phyloP scores from a whole-genome alignment of 169 alveolate species.

The Plasmodium gonderi region DNA sequence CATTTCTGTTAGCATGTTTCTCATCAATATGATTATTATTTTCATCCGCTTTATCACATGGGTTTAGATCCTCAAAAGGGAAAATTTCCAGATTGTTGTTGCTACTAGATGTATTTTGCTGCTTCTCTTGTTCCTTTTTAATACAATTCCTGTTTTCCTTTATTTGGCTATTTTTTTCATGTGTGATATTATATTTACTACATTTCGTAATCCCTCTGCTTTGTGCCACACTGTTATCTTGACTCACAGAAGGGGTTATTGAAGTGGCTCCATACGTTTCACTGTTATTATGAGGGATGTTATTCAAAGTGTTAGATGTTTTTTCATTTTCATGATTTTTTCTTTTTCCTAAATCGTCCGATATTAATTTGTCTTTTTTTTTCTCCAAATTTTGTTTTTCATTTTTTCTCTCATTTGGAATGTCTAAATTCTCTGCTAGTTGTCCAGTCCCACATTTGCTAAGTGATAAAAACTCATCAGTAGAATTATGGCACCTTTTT shows the following conservation, averaged over 20 bases:
- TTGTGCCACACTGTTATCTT: not conserved
- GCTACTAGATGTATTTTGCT: not conserved
- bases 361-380: not conserved
- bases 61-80: not conserved
- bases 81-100: not conserved
- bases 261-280: not conserved
- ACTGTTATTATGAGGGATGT: not conserved
- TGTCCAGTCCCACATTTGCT: not conserved
- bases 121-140: not conserved
- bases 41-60: not conserved
- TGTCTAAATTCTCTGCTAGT: not conserved
- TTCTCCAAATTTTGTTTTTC: not conserved
- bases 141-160: not conserved
- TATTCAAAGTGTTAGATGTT: not conserved
- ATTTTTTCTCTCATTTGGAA: not conserved
- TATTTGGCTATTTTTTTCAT: not conserved
- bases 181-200: not conserved
- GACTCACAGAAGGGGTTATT: not conserved
- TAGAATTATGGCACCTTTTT: constrained; percentile 33
- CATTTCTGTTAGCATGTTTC: not conserved
- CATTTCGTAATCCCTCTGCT: not conserved
- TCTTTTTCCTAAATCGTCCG: not conserved
- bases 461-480: not conserved
- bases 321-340: not conserved
- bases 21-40: not conserved